Evolutionary conservation across 768 basidiomycete species (phyloP), one percentile per base, ranked within the genome.

Genomic region (Boletus eberwhitei): DNA sequence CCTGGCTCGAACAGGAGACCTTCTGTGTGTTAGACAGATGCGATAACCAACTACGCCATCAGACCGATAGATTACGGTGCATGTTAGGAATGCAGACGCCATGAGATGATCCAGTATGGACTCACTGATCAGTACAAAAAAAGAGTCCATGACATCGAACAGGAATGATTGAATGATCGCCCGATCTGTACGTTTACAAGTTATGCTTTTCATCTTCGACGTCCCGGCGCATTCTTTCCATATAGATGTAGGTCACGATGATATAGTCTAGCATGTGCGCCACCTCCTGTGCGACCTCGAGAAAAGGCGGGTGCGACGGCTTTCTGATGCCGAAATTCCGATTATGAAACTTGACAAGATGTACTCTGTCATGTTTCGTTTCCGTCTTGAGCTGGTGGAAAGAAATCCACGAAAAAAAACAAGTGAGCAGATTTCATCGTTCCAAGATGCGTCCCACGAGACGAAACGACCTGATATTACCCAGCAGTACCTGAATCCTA

Each of bases 21-120:
- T 83, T 82, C 83, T 83, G 83, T 84, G 84, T 85, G 84, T 86
- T 83, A 85, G 83, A 85, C 84, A 84, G 82, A 85, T 83, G 84
- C 81, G 83, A 86, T 86, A 85, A 86, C 84, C 84, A 86, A 84
- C 82, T 85, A 86, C 84, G 81, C 84, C 84, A 85, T 80, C 81
- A 67, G 60, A 71, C 69, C 46, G 29, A 6, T 26, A 26, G 5
- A 26, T 26, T 26, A 6, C 24, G 24, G 24, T 26, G 24, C 24
- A 26, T 26, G 24, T 26, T 26, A 26, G 6, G 5, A 26, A 29
- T 29, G 8, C 8, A 29, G 29, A 29, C 4, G 29, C n/a, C n/a
- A n/a, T n/a, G 29, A 29, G 29, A 29, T 9, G 29, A 29, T 29
- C 9, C 29, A 29, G 8, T 29, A 9, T 29, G 29, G 29, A 29